These are phyloP conservation scores for Starmerella sirachaensis DNA, from an alignment of 805 yeast species.

Conservation along the genomic window DNA sequence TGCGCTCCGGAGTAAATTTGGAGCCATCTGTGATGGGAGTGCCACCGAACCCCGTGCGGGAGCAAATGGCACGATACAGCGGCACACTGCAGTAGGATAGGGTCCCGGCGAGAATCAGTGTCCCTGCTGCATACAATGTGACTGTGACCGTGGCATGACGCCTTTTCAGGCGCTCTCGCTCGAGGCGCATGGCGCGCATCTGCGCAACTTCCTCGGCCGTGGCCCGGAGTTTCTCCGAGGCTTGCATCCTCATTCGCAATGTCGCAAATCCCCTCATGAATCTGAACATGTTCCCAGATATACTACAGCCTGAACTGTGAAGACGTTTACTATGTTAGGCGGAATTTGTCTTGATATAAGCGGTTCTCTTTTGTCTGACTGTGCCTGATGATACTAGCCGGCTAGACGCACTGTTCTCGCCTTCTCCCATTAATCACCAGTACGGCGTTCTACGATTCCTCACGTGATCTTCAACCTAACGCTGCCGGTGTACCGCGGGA, in stretches of 20 bases:
- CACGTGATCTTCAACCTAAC: too few relatives aligned
- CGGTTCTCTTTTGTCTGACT: too few relatives aligned
- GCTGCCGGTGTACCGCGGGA: too few relatives aligned
- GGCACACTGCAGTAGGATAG: constrained; percentile 88
- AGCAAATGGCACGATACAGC: constrained; percentile 78
- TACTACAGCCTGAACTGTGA: too few relatives aligned
- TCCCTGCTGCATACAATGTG: constrained; percentile 21
- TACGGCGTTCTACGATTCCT: too few relatives aligned
- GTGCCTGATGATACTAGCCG: too few relatives aligned
- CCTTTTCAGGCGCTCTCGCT: constrained; percentile 8
- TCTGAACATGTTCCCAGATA: not conserved
- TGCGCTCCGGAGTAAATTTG: constrained; percentile 72
- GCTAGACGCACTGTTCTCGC: too few relatives aligned
- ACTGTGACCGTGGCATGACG: constrained; percentile 16
- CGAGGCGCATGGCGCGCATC: constrained; percentile 11
- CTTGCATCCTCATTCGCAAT: constrained; percentile 6
- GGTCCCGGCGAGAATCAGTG: constrained; percentile 30
- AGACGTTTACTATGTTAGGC: too few relatives aligned
- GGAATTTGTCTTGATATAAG: too few relatives aligned
- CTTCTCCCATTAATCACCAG: too few relatives aligned
- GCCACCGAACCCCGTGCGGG: constrained; percentile 93
- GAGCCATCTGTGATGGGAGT: constrained; percentile 77
- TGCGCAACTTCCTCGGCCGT: constrained; percentile 13
- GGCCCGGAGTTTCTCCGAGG: constrained; percentile 2
- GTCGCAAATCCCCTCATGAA: constrained; percentile 6